A percentile compares a stretch with the other conserved stretches of the same genome.
These are phyloP conservation scores for Rossbeevera mucosa DNA, from an alignment of 768 basidiomycete genomes.

Conservation along the genomic window DNA sequence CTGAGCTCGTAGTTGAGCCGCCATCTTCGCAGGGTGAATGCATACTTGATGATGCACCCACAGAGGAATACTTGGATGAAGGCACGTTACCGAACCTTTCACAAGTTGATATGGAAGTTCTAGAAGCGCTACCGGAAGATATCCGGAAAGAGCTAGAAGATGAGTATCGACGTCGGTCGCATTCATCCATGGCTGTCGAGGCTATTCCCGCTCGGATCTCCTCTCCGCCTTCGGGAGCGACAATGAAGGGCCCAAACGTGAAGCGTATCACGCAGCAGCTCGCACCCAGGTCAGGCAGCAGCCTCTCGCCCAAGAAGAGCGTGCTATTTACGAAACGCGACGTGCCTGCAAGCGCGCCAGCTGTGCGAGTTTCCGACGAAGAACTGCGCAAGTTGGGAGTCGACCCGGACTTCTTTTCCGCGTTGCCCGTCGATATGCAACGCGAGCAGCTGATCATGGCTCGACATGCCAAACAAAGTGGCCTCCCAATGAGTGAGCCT, in stretches of 20 bases:
- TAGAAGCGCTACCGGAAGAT: slow-evolving; percentile 66
- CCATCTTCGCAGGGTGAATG: slow-evolving; percentile 33
- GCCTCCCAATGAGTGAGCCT: slow-evolving; percentile 32
- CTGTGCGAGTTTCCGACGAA: slow-evolving; percentile 44
- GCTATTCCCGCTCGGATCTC: background rate
- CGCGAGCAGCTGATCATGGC: slow-evolving; percentile 67
- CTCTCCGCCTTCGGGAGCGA: slow-evolving; percentile 10
- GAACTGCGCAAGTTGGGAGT: slow-evolving; percentile 65
- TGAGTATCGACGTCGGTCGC: slow-evolving; percentile 61
- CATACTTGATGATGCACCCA: slow-evolving; percentile 1
- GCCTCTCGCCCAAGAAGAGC: slow-evolving; percentile 36
- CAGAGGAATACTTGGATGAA: slow-evolving; percentile 10
- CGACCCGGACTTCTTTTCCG: slow-evolving; percentile 66
- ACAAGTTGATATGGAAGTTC: slow-evolving; percentile 67
- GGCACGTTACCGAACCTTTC: slow-evolving; percentile 65
- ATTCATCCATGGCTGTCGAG: slow-evolving; percentile 38
- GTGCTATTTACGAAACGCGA: slow-evolving; percentile 36
- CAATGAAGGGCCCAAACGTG: slow-evolving; percentile 40
- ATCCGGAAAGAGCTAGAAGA: slow-evolving; percentile 63
- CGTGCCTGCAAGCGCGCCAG: slow-evolving; percentile 23
- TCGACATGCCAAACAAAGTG: slow-evolving; percentile 43
- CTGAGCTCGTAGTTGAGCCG: slow-evolving; percentile 28
- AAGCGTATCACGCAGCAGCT: slow-evolving; percentile 62
- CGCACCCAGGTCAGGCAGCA: slow-evolving; percentile 48
- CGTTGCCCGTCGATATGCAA: slow-evolving; percentile 62